phyloP scores from a whole-genome alignment of 23 red algal species.

The Cyanidioschyzon merolae region DNA sequence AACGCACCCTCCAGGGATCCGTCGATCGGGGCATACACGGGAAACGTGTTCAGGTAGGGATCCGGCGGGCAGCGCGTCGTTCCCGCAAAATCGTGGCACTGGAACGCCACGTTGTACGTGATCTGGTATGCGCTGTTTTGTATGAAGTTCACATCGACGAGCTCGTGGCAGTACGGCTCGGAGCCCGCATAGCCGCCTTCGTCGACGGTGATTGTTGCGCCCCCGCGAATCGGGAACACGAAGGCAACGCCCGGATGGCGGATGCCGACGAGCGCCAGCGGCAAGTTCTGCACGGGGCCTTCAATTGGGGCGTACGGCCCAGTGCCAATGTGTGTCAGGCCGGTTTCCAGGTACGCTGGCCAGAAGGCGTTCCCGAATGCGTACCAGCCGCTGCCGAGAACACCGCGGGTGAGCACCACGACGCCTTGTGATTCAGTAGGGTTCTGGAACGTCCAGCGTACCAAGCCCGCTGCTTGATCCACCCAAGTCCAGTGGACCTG shows the following conservation, averaged over 20 bases:
- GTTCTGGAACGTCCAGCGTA: neutral
- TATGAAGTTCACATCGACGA: constrained; percentile 21
- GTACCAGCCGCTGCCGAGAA: constrained; percentile 12
- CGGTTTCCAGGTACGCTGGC: constrained; percentile 16
- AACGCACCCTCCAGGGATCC: neutral
- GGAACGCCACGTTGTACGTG: constrained; percentile 14
- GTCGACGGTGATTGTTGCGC: neutral
- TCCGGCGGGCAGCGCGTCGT: neutral
- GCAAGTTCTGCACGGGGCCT: neutral
- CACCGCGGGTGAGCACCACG: constrained; percentile 7
- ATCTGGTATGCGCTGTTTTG: constrained; percentile 7
- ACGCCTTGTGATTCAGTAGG: neutral
- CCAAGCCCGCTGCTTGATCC: neutral
- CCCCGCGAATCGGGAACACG: constrained; percentile 15
- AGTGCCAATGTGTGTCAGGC: neutral
- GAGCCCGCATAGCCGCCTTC: constrained; percentile 21
- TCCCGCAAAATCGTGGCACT: constrained; percentile 24
- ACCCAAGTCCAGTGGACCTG: neutral
- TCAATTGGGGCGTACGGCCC: neutral
- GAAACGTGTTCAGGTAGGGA: neutral
- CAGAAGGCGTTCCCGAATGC: neutral
- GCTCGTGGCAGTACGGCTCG: constrained; percentile 17
- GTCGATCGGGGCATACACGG: neutral
- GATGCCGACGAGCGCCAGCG: neutral
- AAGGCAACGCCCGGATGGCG: constrained; percentile 10